A percentile compares a stretch with the other conserved stretches of the same genome.
phyloP scores from a whole-genome alignment of 139 green algal species.

The Asterochloris erici region DNA sequence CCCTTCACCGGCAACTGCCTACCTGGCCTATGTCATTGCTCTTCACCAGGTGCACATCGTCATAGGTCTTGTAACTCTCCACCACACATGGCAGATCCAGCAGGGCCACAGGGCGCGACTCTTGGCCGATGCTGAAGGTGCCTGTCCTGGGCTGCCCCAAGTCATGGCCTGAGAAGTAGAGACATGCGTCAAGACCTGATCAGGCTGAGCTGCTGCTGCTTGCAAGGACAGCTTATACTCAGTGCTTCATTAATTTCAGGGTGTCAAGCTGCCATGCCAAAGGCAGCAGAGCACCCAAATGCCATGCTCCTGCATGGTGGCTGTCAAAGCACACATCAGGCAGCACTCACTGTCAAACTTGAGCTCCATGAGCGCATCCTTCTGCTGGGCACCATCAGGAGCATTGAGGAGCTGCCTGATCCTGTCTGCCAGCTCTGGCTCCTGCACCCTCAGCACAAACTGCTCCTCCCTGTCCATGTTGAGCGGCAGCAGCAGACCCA shows the following conservation, averaged over 20 bases:
- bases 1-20: not conserved
- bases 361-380: constrained; percentile 20
- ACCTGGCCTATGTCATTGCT: constrained; percentile 83
- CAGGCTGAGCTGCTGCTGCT: not conserved
- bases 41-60: constrained; percentile 93
- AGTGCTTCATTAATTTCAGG: not conserved
- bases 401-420: constrained; percentile 38
- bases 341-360: constrained; percentile 36
- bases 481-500: not conserved
- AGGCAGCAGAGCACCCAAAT: not conserved
- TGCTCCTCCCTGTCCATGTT: constrained; percentile 53
- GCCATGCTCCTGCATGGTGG: not conserved
- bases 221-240: not conserved
- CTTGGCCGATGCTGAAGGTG: constrained; percentile 48
- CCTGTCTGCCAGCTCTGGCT: constrained; percentile 49
- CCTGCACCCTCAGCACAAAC: constrained; percentile 63
- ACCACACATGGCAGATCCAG: constrained; percentile 80
- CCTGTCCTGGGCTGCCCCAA: constrained; percentile 24
- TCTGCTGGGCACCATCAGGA: constrained; percentile 18
- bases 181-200: not conserved
- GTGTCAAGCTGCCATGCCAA: not conserved
- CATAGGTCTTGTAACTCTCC: constrained; percentile 91
- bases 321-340: not conserved
- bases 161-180: not conserved
- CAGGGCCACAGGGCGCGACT: constrained; percentile 51